phyloP scores from a whole-genome alignment of 495 filamentous ascomycete genomes.

The Filosporella fistucella region DNA sequence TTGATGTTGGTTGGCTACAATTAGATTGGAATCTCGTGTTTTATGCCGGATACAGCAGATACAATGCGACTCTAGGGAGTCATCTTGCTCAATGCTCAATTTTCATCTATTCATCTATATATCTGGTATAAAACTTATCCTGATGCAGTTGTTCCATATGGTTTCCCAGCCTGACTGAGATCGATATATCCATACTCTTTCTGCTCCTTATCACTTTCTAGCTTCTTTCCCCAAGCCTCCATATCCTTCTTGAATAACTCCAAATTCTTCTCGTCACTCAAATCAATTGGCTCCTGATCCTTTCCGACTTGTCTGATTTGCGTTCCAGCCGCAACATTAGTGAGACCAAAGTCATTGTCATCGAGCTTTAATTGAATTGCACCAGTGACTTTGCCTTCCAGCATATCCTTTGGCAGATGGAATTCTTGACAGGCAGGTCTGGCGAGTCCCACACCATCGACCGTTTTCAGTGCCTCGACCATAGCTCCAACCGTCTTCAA shows the following conservation, averaged over 20 bases:
- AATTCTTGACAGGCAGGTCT: slow-evolving; percentile 50
- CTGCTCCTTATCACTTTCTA: slow-evolving; percentile 22
- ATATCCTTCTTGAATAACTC: slow-evolving; percentile 22
- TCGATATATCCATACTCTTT: slow-evolving; percentile 26
- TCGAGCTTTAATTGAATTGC: slow-evolving; percentile 42
- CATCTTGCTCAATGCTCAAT: too few species aligned
- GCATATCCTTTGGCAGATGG: slow-evolving; percentile 41
- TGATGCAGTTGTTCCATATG: slow-evolving; percentile 7
- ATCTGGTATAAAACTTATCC: too few species aligned
- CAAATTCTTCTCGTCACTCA: slow-evolving; percentile 37
- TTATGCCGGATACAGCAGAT: too few species aligned
- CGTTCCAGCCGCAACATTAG: slow-evolving; percentile 39
- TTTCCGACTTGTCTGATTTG: slow-evolving; percentile 51
- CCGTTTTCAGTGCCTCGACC: slow-evolving; percentile 50
- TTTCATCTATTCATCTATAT: too few species aligned
- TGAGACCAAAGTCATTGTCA: slow-evolving; percentile 39
- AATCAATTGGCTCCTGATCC: slow-evolving; percentile 47
- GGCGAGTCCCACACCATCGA: slow-evolving; percentile 54
- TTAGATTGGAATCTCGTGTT: too few species aligned
- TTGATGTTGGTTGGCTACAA: too few species aligned
- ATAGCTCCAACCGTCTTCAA: slow-evolving; percentile 57
- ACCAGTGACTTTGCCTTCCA: slow-evolving; percentile 37
- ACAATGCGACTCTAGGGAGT: too few species aligned
- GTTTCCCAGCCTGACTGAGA: slow-evolving; percentile 16
- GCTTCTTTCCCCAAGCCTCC: slow-evolving; percentile 19